Conservation (phyloP, 371 early-diverging fungal species). For the Syncephalastrum sp. region DNA sequence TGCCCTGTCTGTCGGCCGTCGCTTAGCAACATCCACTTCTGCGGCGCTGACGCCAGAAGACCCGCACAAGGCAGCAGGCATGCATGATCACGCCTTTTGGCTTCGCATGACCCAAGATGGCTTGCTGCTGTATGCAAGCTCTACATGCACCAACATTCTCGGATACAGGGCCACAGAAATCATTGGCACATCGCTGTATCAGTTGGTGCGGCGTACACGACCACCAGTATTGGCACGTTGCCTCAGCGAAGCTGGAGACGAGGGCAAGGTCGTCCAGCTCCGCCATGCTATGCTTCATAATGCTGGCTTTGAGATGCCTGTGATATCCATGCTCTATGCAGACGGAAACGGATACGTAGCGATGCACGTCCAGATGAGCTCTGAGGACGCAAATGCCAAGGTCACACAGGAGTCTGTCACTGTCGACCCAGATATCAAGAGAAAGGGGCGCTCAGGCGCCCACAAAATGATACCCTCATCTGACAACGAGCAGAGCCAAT, state of each 20-base stretch:
- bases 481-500: constrained; percentile 6
- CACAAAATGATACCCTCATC: background rate
- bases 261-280: constrained; percentile 44
- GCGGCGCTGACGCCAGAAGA: background rate
- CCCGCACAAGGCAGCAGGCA: background rate
- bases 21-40: background rate
- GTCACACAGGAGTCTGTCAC: background rate
- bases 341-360: constrained; percentile 23
- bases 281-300: constrained; percentile 40
- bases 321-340: constrained; percentile 48
- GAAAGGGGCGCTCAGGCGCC: background rate
- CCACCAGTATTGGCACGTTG: constrained; percentile 51
- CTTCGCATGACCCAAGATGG: constrained; percentile 62
- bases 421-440: background rate
- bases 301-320: constrained; percentile 40
- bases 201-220: constrained; percentile 51
- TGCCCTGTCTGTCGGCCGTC: constrained; percentile 19
- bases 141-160: constrained; percentile 36
- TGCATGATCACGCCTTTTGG: constrained; percentile 54
- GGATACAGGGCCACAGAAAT: constrained; percentile 48
- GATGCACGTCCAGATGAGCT: no score
- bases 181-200: constrained; percentile 55
- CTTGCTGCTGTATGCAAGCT: constrained; percentile 50
- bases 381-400: no score
- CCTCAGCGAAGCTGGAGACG: constrained; percentile 41